phyloP scores from a whole-genome alignment of 140 eudicot genomes.

The Senecio squalidus region DNA sequence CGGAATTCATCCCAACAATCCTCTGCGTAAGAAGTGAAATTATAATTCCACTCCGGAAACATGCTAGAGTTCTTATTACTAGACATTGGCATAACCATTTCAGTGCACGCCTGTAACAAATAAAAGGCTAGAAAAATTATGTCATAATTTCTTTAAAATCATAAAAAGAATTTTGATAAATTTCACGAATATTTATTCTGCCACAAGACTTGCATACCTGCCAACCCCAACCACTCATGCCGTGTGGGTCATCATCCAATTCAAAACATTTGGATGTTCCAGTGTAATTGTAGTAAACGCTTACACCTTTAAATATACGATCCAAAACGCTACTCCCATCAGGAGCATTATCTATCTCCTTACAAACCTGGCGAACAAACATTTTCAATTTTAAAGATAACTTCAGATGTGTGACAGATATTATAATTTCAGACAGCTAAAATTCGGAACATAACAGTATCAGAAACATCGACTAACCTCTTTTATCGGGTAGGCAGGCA shows the following conservation, averaged over 20 bases:
- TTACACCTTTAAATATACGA: conserved; percentile 67
- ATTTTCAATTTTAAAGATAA: too few relatives aligned
- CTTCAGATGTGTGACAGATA: too few relatives aligned
- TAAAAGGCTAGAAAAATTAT: neutral
- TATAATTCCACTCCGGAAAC: conserved; percentile 59
- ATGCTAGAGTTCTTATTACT: conserved; percentile 57
- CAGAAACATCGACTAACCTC: conserved; percentile 47
- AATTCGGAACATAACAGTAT: too few relatives aligned
- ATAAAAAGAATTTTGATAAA: neutral
- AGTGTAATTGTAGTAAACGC: conserved; percentile 75
- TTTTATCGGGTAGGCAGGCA: conserved; percentile 84
- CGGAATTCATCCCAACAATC: conserved; percentile 49
- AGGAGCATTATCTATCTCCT: conserved; percentile 54
- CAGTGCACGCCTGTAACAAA: conserved; percentile 78
- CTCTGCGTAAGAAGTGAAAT: conserved; percentile 42
- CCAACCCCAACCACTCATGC: conserved; percentile 94
- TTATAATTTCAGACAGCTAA: too few relatives aligned
- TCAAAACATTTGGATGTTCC: conserved; percentile 65
- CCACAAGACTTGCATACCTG: conserved; percentile 41
- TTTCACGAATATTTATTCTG: neutral
- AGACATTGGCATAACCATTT: conserved; percentile 93
- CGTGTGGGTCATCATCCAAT: conserved; percentile 88
- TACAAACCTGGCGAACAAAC: conserved; percentile 53
- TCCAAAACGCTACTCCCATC: conserved; percentile 57
- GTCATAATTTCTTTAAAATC: neutral